Percentiles rank a stretch among this genome's conserved stretches.
These are phyloP conservation scores for Penicillium digitatum DNA, from an alignment of 2,329 filamentous ascomycete species.

Conservation along the genomic window DNA sequence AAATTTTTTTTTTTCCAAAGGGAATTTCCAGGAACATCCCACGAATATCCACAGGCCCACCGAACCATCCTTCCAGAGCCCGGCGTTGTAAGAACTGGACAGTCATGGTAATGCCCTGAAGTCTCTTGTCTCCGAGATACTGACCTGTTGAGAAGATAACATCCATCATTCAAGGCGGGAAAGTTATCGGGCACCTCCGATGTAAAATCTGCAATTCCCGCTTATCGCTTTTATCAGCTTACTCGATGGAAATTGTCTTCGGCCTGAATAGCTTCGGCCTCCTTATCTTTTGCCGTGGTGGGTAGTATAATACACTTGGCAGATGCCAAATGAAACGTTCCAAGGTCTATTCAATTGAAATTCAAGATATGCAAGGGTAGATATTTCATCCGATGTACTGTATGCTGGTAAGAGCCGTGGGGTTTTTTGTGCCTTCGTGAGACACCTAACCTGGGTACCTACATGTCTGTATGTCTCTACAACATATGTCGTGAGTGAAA, in stretches of 20 bases:
- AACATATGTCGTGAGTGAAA: too few relatives aligned
- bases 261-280: background rate
- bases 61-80: background rate
- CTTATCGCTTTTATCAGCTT: slow-evolving; percentile 19
- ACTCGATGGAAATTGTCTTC: background rate
- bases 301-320: background rate
- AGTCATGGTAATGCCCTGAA: background rate
- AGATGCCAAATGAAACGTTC: slow-evolving; percentile 10
- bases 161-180: background rate
- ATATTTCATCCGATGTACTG: background rate
- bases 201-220: background rate
- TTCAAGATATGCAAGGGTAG: background rate
- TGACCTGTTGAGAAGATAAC: background rate
- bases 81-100: background rate
- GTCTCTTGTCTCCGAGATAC: background rate
- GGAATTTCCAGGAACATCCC: background rate
- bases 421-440: too few relatives aligned
- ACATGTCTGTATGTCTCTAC: too few relatives aligned
- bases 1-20: background rate
- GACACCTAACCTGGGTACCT: background rate
- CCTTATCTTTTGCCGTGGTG: background rate
- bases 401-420: background rate
- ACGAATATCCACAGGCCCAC: background rate
- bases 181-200: background rate
- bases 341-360: slow-evolving; percentile 27